Base-by-base conservation (phyloP, 2,329 filamentous ascomycete species). In the Exophiala sp. region DNA sequence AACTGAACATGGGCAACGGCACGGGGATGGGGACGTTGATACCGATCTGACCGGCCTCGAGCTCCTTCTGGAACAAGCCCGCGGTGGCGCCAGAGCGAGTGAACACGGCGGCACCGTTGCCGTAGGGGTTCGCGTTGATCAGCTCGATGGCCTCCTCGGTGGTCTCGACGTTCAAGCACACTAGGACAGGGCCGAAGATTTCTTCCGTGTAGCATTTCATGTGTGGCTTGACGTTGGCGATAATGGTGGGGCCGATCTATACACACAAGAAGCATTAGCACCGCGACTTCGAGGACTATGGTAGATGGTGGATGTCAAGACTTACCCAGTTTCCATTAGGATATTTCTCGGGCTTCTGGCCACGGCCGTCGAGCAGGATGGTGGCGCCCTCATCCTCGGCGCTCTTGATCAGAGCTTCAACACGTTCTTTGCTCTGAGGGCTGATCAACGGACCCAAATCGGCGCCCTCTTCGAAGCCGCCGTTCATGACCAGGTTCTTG, bases 1-100 rank as follows among this genome's bases (percentile, higher is more conserved):
- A 84, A 56, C 75, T 78, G 72, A 84, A 84, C 79, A 83, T 83
- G 64, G 81, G 81, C 52, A 83, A 68, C 11, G 78, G 78, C 4
- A 85, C 82, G 29, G 82, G 83, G 61, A 86, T 85, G 40, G 82
- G 82, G 1, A 86, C 83, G 63, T 86, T 86, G 72, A 86, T 81
- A 52, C 83, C 83, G 18, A 86, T 74, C 71, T 86, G 83, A 47
- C 83, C 83, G 58, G 83, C 82, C 68, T 86, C 82, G 57, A 86
- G 80, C 63, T 85, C 78, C 68, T 80, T 81, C 69, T 84, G 82
- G 78, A 86, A 86, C 48, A 74, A 72, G 8, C 76, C 76, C 16
- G 83, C 83, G 3, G 81, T 84, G 12, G 81, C 73, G 42, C 83
- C 83, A 14, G 78, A 82, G 59, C 77, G 72, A 6, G 83, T 86